phyloP scores from a whole-genome alignment of 1,284 basidiomycete genomes.

The Moniliella sp. region DNA sequence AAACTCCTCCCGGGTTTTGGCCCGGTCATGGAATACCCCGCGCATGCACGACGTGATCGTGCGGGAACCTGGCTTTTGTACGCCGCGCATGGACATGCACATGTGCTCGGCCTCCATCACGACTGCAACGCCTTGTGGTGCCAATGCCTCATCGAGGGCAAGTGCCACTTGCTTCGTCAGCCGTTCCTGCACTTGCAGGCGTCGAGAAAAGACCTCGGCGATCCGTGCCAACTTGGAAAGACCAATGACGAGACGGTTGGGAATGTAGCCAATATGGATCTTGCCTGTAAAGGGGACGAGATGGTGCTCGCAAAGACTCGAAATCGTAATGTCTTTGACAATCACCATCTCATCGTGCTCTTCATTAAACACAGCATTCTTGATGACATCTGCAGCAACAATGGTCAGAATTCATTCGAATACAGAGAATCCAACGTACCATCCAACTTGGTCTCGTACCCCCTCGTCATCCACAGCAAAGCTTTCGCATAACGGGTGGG shows the following conservation, averaged over 20 bases:
- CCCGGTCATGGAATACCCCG: conserved; percentile 83
- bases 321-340: conserved; percentile 89
- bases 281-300: conserved; percentile 95
- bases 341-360: conserved; percentile 99
- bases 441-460: conserved; percentile 80
- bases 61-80: conserved; percentile 86
- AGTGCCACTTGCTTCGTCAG: conserved; percentile 92
- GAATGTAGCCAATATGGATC: conserved; percentile 57
- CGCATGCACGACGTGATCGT: conserved; percentile 98
- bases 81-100: conserved; percentile 99
- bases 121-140: conserved; percentile 90
- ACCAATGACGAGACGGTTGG: conserved; percentile 79
- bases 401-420: not conserved
- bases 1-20: conserved; percentile 83
- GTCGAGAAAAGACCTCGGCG: conserved; percentile 84
- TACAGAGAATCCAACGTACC: conserved; percentile 38
- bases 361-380: conserved; percentile 93
- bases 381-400: conserved; percentile 59
- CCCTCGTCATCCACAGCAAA: conserved; percentile 94
- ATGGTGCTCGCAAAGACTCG: conserved; percentile 93
- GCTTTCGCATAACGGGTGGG: conserved; percentile 92
- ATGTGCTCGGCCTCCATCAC: conserved; percentile 59
- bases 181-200: conserved; percentile 90
- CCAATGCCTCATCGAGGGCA: conserved; percentile 87
- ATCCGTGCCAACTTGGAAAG: conserved; percentile 92